Evolutionary conservation across 1,139 yeast genomes (phyloP), one percentile per base, ranked within the genome.

Genomic region (Pichia sorboxylosa): DNA sequence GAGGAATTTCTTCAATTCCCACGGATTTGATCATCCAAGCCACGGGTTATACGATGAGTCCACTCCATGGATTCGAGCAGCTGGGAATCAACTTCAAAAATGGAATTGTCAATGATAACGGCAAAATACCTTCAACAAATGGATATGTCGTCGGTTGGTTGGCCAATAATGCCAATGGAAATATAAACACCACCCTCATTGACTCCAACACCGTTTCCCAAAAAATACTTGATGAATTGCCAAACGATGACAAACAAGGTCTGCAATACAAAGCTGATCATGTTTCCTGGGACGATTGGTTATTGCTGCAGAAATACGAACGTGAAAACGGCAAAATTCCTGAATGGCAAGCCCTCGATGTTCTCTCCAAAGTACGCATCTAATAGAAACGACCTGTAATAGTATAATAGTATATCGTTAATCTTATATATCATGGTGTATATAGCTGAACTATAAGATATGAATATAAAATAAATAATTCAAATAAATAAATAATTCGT

Each of bases 61-160:
- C 85, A 6, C 48, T 87, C 13, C 48, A 51, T 1, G 92, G 81
- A 4, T 68, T 77, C 41, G 61, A 59, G 17, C 69, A 68, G 2
- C 41, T 63, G 14, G 66, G 61, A 1, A 63, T 84, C 7, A 59
- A 64, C 24, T 87, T 83, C 49, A 43, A 42, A 5, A 23, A 11
- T 6, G 11, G 11, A 11, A 59, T 87, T n/a, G 59, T 65, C 4
- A 82, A 80, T 44, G 49, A 52, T 9, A 61, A 63, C 7, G 95
- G 95, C 1, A 65, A 78, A 32, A 69, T 80, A 0, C 32, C 51
- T 43, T 34, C 33, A 1, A 61, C 64, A 1, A 82, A 87, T 1
- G 11, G 11, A n/a, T 90, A 85, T 47, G 75, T 83, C 2, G 64
- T 90, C 4, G 99, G 99, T 0, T 90, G 99, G 99, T 79, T 87